Percentiles rank a stretch among this genome's conserved stretches.
These are phyloP conservation scores for Aureobasidium leucospermi DNA, from an alignment of 2,329 filamentous ascomycete genomes.

Conservation along the genomic window DNA sequence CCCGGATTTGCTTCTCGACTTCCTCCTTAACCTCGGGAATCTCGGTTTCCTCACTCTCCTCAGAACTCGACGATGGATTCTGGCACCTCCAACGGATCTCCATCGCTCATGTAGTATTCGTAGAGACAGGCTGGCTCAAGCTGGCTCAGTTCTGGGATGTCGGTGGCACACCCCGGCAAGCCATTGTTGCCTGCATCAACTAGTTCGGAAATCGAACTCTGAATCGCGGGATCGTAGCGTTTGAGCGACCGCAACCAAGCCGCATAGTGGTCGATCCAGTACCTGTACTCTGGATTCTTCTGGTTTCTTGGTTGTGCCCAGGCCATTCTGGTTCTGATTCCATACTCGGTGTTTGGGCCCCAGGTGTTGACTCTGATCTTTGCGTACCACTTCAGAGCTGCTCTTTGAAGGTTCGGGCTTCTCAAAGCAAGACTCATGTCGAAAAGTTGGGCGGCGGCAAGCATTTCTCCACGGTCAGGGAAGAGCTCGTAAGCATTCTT, in stretches of 20 bases:
- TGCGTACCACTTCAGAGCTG: neutral
- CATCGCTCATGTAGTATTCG: neutral
- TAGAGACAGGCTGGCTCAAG: neutral
- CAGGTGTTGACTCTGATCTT: neutral
- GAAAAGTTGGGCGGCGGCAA: neutral
- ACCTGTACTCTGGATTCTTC: neutral
- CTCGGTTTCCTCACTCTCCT: neutral
- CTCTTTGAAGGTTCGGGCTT: neutral
- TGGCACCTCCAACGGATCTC: neutral
- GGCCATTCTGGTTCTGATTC: too few species aligned
- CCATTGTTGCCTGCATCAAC: neutral
- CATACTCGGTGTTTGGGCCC: neutral
- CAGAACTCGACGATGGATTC: too few species aligned
- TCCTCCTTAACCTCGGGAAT: neutral
- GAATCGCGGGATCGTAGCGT: neutral
- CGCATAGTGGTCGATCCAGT: neutral
- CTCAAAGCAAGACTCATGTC: neutral
- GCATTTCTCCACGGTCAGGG: neutral
- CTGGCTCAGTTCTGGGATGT: neutral
- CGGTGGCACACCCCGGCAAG: neutral
- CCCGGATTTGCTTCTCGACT: too few species aligned
- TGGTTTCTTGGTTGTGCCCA: neutral
- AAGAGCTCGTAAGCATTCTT: neutral
- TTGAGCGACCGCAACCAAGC: neutral
- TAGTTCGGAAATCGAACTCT: neutral